These are phyloP conservation scores for Aspergillus fijiensis DNA, from an alignment of 2,329 filamentous ascomycete species.

Conservation along the genomic window DNA sequence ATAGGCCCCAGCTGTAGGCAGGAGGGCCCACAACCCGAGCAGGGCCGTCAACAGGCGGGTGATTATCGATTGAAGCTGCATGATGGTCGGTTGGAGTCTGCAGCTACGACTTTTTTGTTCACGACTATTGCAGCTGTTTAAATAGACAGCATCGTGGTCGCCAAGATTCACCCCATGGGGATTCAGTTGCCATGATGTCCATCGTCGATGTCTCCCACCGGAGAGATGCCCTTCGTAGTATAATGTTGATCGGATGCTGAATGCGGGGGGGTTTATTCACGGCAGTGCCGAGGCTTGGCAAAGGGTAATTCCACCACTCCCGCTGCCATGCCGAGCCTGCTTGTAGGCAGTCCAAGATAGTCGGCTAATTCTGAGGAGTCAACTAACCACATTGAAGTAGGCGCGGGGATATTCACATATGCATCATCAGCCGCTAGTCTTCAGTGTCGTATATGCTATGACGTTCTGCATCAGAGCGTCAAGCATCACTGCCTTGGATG, in stretches of 20 bases:
- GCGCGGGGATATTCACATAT: no score
- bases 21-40: not conserved
- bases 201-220: not conserved
- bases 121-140: not conserved
- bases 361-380: no score
- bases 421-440: no score
- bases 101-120: not conserved
- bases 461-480: no score
- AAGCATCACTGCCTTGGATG: no score
- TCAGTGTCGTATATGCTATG: no score
- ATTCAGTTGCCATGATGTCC: not conserved
- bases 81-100: not conserved
- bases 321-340: no score
- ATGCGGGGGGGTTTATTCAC: not conserved
- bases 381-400: no score
- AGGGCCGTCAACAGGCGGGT: not conserved
- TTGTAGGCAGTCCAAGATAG: no score
- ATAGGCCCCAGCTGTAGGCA: constrained; percentile 31
- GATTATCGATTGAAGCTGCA: not conserved
- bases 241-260: not conserved
- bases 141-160: not conserved
- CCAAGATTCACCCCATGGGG: not conserved
- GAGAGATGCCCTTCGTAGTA: not conserved
- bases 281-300: not conserved
- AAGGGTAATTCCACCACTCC: not conserved